These are phyloP conservation scores for Paecilomyces dactylethromorphus DNA, from an alignment of 2,329 filamentous ascomycete species.

Conservation along the genomic window DNA sequence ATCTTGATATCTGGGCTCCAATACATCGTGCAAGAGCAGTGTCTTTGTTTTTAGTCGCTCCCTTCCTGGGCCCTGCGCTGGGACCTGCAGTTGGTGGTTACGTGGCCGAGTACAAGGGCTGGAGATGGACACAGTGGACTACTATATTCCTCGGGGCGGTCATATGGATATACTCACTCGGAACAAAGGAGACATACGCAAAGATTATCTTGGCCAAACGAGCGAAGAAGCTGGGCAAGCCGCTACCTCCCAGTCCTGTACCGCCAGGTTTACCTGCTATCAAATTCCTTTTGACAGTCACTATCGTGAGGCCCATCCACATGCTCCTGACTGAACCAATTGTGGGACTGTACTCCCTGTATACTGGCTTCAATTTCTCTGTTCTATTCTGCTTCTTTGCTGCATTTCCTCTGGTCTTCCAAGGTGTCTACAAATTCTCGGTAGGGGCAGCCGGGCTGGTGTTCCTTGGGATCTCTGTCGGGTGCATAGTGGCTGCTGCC, in stretches of 20 bases:
- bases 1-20: conserved; percentile 8
- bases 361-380: conserved; percentile 58
- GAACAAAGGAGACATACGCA: conserved; percentile 59
- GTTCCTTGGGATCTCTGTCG: conserved; percentile 64
- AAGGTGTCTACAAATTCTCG: conserved; percentile 30
- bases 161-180: conserved; percentile 55
- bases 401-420: conserved; percentile 62
- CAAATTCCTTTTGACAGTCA: conserved; percentile 14
- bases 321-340: conserved; percentile 49
- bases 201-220: conserved; percentile 61
- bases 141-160: conserved; percentile 57
- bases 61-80: conserved; percentile 51
- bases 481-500: conserved; percentile 50
- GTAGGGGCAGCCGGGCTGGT: conserved; percentile 42
- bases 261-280: conserved; percentile 7
- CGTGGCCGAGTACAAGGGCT: conserved; percentile 56
- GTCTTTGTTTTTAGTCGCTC: conserved; percentile 29
- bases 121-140: conserved; percentile 68
- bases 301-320: conserved; percentile 49
- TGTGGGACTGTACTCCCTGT: not conserved
- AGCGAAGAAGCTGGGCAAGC: conserved; percentile 29
- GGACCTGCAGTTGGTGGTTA: conserved; percentile 54
- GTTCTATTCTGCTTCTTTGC: conserved; percentile 80
- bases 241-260: conserved; percentile 22
- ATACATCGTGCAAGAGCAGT: not conserved